Evolutionary conservation across 208 protist genomes (phyloP), one percentile per base, ranked within the genome.

Genomic region (Endotrypanum monterogeii): DNA sequence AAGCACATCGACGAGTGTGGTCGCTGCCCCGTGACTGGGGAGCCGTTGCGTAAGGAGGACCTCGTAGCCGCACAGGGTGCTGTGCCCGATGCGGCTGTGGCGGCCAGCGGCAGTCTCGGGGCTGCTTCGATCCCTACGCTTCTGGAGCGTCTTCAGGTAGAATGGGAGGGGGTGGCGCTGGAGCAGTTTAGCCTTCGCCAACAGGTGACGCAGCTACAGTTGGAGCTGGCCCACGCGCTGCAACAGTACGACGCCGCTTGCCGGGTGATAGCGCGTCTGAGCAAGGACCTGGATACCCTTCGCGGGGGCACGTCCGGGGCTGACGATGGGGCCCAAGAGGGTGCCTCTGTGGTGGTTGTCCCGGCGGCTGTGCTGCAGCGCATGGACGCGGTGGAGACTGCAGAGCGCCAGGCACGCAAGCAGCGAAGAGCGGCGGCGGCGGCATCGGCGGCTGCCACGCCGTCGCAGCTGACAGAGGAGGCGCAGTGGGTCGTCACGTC

Each of bases 161-260:
- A 99, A 88, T 99, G 99, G 98, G 99, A 99, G 75, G 90, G 96
- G 5, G 55, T 98, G n/a, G 99, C 99, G 91, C 83, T 99, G 48
- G 99, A 99, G 89, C 98, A 98, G 70, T 99, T 98, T 83, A 81
- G 84, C 39, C 83, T 99, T 55, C 98, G 98, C 37, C 88, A 99
- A 83, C 90, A 98, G 62, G 85, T 98, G 30, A 85, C 94, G 12
- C 83, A 90, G 61, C 87, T 89, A 65, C 88, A 98, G 76, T 92
- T 99, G 79, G 98, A 99, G 83, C 93, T 99, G 9, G 89, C 98
- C 8, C 97, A 99, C 80, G 89, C 98, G 8, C 83, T 99, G 66
- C 99, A 99, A 78, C 98, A 99, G 89, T 98, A 99, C 82, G 99
- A 99, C 80, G 99, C 99, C 44, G 98, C 99, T 4, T 99, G 98